Conservation (phyloP, 2,329 filamentous ascomycete species). For the Penicillium nordicum region DNA sequence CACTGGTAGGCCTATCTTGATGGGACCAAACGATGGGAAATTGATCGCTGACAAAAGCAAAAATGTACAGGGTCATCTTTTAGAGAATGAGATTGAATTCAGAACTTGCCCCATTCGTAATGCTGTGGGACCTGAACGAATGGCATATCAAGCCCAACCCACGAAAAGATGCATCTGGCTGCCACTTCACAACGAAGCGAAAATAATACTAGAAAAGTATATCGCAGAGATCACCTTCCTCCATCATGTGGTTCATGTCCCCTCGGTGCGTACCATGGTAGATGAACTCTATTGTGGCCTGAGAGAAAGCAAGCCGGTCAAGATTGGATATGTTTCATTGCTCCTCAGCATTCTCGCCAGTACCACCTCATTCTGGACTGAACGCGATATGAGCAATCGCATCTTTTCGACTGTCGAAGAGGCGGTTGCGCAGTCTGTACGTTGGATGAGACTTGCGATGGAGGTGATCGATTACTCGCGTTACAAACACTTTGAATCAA, state of each 20-base stretch:
- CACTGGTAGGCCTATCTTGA: slow-evolving; percentile 5
- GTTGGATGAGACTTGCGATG: slow-evolving; percentile 32
- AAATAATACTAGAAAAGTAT: slow-evolving; percentile 33
- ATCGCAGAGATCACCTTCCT: slow-evolving; percentile 31
- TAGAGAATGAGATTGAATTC: slow-evolving; percentile 12
- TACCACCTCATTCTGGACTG: slow-evolving; percentile 32
- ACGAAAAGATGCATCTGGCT: slow-evolving; percentile 31
- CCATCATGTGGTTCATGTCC: slow-evolving; percentile 36
- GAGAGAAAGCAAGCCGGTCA: slow-evolving; percentile 17
- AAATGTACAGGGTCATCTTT: not conserved
- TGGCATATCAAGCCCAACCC: not conserved
- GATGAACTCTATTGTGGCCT: slow-evolving; percentile 30
- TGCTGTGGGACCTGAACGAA: not conserved
- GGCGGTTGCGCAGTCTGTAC: slow-evolving; percentile 26
- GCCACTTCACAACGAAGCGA: slow-evolving; percentile 34
- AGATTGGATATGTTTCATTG: slow-evolving; percentile 28
- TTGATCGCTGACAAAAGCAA: not conserved
- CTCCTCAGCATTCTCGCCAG: slow-evolving; percentile 34
- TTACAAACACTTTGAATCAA: slow-evolving; percentile 17
- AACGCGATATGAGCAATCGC: slow-evolving; percentile 10
- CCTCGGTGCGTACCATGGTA: slow-evolving; percentile 26
- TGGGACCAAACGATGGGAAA: not conserved
- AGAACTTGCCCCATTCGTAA: slow-evolving; percentile 11
- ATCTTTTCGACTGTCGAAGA: slow-evolving; percentile 21
- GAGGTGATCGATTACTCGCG: slow-evolving; percentile 36